Conservation (phyloP, 805 yeast genomes). For the Saccharomyces jurei region DNA sequence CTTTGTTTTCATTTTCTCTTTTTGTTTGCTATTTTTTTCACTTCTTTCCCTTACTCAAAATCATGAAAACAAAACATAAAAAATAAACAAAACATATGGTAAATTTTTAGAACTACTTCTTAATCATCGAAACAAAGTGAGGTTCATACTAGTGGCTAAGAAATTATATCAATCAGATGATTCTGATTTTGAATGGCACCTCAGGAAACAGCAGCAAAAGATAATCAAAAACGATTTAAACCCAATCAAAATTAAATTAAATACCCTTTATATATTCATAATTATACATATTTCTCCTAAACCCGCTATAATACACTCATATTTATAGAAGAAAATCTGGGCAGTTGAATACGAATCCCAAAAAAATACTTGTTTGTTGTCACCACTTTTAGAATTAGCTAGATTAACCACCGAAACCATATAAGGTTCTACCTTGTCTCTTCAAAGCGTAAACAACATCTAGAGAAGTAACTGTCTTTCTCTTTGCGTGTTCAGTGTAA, state of each 20-base stretch:
- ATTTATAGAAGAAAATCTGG: not conserved
- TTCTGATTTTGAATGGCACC: not conserved
- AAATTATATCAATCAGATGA: not conserved
- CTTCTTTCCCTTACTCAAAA: not conserved
- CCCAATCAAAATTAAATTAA: not conserved
- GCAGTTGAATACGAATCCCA: not conserved
- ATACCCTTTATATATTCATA: not conserved
- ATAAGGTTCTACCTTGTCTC: slow-evolving; percentile 99
- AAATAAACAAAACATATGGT: not conserved
- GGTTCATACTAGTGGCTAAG: not conserved
- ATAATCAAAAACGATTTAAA: not conserved
- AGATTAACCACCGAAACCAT: slow-evolving; percentile 97
- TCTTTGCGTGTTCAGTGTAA: slow-evolving; percentile 99
- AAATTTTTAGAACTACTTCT: not conserved
- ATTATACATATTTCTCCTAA: not conserved
- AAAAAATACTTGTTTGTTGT: not conserved
- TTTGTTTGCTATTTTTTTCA: not conserved
- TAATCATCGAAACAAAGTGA: not conserved
- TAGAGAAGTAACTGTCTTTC: slow-evolving; percentile 98
- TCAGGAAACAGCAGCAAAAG: not conserved
- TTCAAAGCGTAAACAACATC: slow-evolving; percentile 98
- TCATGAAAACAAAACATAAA: not conserved
- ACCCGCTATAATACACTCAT: not conserved
- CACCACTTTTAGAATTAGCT: not conserved
- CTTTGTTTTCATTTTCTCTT: not conserved